These are phyloP conservation scores for Astrocystis sublimbata DNA, from an alignment of 495 filamentous ascomycete genomes.

Conservation along the genomic window DNA sequence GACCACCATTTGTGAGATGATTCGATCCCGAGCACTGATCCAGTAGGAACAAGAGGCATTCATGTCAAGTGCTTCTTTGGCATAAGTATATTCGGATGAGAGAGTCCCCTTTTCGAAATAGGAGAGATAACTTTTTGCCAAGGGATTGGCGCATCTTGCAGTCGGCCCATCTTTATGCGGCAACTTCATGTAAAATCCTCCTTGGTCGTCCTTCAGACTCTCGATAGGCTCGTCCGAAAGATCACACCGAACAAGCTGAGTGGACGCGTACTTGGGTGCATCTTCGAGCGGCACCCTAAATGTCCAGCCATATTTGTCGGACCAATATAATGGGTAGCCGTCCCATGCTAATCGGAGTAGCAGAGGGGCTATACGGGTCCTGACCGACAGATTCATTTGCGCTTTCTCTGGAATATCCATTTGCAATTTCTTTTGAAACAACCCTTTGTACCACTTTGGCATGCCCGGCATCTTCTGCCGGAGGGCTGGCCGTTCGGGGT, in stretches of 20 bases:
- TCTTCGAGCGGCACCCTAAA: conserved; percentile 73
- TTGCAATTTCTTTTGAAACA: conserved; percentile 74
- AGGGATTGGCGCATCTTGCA: conserved; percentile 77
- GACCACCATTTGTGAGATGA: conserved; percentile 90
- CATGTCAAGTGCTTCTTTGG: conserved; percentile 95
- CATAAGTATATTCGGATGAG: conserved; percentile 82
- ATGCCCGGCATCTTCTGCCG: conserved; percentile 91
- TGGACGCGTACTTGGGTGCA: conserved; percentile 62
- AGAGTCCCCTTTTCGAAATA: conserved; percentile 91
- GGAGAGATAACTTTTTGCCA: conserved; percentile 84
- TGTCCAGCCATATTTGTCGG: conserved; percentile 87
- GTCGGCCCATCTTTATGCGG: conserved; percentile 93
- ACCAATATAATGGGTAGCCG: conserved; percentile 86
- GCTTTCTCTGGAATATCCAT: too few relatives aligned
- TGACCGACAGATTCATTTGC: conserved; percentile 75
- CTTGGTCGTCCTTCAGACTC: conserved; percentile 63
- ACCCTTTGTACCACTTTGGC: conserved; percentile 94
- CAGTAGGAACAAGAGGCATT: conserved; percentile 98
- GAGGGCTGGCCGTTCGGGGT: conserved; percentile 73
- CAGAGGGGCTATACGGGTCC: conserved; percentile 84
- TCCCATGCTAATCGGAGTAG: conserved; percentile 88
- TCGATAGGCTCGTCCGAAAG: conserved; percentile 71
- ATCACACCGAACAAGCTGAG: conserved; percentile 71
- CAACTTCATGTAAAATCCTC: conserved; percentile 81
- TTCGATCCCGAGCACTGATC: conserved; percentile 92